Base-by-base conservation (phyloP, 1,284 basidiomycete genomes). In the Ustilago nuda region DNA sequence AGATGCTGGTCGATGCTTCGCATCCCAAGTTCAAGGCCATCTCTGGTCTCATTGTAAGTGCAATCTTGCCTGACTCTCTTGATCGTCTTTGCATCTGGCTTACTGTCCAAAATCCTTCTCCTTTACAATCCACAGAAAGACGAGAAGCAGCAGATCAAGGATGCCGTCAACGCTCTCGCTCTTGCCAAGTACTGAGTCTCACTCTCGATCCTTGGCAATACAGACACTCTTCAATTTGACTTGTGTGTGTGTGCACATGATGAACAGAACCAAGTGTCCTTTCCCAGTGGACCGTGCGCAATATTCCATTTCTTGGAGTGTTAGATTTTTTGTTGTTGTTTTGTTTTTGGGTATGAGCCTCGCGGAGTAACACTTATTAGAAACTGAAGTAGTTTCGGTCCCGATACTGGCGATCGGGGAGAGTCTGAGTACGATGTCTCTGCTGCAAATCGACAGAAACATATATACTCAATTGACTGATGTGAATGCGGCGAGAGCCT, bases 11-110 rank as follows among this genome's bases (percentile, higher is more conserved):
- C 19, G 93, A 93, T 80, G 89, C 94, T 1, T 87, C 87, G 0
- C 88, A 89, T 51, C 88, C 91, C 0, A 87, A 88, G 17, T 97
- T 96, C 89, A 93, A 91, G 84, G 88, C 89, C 1, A 92, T 95
- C 82, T 90, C 91, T 7, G 86, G 87, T 2, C 85, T 94, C 37
- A 90, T 94, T 83, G 79, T 81, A 56, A 75, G 79, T 78, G 23
- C 45, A 37, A 12, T 35, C 51, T 52, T 32, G n/a, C 39, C 17
- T 19, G 11, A 23, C 19, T 19, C n/a, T 17, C 13, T 17, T 12
- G 11, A 4, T 9, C 17, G 11, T 17, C 23, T 43, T 37, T 56
- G 27, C 6, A 39, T 4, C 11, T 27, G 4, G 23, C 9, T 30
- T 15, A 45, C 17, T 56, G 55, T 45, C 55, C 30, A 56, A n/a